phyloP scores from a whole-genome alignment of 2,329 filamentous ascomycete genomes.

The Orbilia blumenaviensis region DNA sequence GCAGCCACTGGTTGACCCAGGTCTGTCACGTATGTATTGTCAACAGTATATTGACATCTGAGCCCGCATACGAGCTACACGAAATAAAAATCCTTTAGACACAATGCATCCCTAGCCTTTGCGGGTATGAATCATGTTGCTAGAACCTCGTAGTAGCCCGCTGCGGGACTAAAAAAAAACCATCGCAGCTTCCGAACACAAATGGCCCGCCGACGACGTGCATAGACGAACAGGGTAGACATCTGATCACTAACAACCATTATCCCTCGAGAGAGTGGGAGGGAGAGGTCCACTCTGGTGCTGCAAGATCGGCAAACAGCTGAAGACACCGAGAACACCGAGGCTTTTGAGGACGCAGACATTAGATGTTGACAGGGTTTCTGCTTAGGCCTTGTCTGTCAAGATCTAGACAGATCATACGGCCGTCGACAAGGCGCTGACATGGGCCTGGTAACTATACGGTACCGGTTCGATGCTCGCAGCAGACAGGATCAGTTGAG shows the following conservation, averaged over 20 bases:
- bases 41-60: conserved; percentile 31
- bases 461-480: conserved; percentile 24
- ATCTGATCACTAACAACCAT: conserved; percentile 40
- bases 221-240: conserved; percentile 37
- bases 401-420: conserved; percentile 46
- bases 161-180: conserved; percentile 29
- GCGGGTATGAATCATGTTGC: conserved; percentile 30
- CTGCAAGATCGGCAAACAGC: conserved; percentile 49
- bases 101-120: conserved; percentile 9
- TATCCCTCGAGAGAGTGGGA: conserved; percentile 2
- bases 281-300: conserved; percentile 22
- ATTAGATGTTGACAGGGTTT: conserved; percentile 36
- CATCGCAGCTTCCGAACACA: conserved; percentile 52
- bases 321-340: conserved; percentile 16
- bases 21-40: conserved; percentile 11
- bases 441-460: neutral
- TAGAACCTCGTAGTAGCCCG: neutral
- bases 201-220: conserved; percentile 50
- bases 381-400: conserved; percentile 5
- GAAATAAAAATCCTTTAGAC: conserved; percentile 13
- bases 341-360: conserved; percentile 13
- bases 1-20: conserved; percentile 19
- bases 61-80: conserved; percentile 22
- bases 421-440: conserved; percentile 24
- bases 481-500: conserved; percentile 43